Conservation (phyloP, 352 stramenopile species). For the Pythium brachiatum region DNA sequence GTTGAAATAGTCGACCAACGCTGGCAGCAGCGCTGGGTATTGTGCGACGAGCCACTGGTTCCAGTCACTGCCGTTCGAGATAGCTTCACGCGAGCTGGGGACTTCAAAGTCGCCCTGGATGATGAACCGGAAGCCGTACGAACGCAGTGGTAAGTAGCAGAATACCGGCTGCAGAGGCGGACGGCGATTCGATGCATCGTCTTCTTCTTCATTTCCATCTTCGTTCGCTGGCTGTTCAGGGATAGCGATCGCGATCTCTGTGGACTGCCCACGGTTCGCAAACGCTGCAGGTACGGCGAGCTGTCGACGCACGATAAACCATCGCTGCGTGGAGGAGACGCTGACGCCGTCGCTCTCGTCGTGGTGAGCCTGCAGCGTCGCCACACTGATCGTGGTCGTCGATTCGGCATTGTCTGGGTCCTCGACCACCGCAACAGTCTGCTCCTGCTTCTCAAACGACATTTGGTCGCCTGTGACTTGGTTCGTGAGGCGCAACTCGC, state of each 20-base stretch:
- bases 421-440: background rate
- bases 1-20: slow-evolving; percentile 12
- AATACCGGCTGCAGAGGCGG: slow-evolving; percentile 77
- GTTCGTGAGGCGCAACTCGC: slow-evolving; percentile 58
- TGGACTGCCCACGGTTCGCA: slow-evolving; percentile 22
- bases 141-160: slow-evolving; percentile 76
- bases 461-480: slow-evolving; percentile 28
- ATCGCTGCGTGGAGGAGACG: slow-evolving; percentile 39
- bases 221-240: slow-evolving; percentile 26
- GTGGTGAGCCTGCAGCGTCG: slow-evolving; percentile 15
- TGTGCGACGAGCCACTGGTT: slow-evolving; percentile 86
- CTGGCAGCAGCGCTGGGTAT: slow-evolving; percentile 49
- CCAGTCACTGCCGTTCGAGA: slow-evolving; percentile 82
- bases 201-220: slow-evolving; percentile 13
- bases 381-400: slow-evolving; percentile 9
- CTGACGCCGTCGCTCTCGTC: background rate
- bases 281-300: slow-evolving; percentile 30
- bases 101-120: slow-evolving; percentile 87
- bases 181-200: slow-evolving; percentile 15
- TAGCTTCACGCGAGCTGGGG: slow-evolving; percentile 79
- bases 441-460: slow-evolving; percentile 45
- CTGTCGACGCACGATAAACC: slow-evolving; percentile 55
- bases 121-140: slow-evolving; percentile 84
- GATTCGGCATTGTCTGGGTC: background rate
- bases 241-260: slow-evolving; percentile 61